phyloP scores from a whole-genome alignment of 768 basidiomycete genomes.

The Favolaschia claudopus region DNA sequence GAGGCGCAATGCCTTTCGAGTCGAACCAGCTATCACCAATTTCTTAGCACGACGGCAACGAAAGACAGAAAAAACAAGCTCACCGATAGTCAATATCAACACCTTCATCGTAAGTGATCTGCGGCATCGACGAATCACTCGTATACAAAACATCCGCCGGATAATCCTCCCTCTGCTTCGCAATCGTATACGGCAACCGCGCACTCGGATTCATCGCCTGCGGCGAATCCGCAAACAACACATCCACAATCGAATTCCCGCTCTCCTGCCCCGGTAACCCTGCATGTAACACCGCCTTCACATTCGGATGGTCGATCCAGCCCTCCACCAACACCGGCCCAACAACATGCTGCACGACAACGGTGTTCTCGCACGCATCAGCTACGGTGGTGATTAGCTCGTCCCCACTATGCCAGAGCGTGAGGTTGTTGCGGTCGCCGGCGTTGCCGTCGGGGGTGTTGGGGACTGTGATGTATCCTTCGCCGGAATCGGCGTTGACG shows the following conservation, averaged over 20 bases:
- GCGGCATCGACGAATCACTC: not conserved
- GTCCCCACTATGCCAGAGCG: constrained; percentile 50
- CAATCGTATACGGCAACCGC: constrained; percentile 62
- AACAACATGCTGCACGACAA: constrained; percentile 68
- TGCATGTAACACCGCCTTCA: constrained; percentile 47
- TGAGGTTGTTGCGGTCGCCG: constrained; percentile 43
- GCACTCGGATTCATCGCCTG: constrained; percentile 55
- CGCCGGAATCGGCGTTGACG: constrained; percentile 46
- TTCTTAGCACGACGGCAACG: not conserved
- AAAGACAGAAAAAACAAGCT: not conserved
- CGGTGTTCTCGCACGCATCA: constrained; percentile 59
- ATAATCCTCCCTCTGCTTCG: constrained; percentile 60
- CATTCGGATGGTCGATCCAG: constrained; percentile 72
- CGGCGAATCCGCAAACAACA: constrained; percentile 59
- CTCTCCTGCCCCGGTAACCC: constrained; percentile 67
- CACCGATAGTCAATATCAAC: constrained; percentile 42
- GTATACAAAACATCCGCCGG: constrained; percentile 28
- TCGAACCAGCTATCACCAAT: constrained; percentile 39
- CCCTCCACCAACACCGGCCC: constrained; percentile 63
- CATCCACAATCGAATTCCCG: constrained; percentile 63
- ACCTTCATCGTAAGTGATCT: constrained; percentile 21
- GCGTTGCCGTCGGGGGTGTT: constrained; percentile 37
- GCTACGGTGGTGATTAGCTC: constrained; percentile 55
- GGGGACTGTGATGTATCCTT: constrained; percentile 55
- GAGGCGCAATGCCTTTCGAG: constrained; percentile 29